A percentile compares a stretch with the other conserved stretches of the same genome.
Evolutionary conservation across 2,329 filamentous ascomycete species (phyloP).

Genomic region (Fusarium sambucinum): DNA sequence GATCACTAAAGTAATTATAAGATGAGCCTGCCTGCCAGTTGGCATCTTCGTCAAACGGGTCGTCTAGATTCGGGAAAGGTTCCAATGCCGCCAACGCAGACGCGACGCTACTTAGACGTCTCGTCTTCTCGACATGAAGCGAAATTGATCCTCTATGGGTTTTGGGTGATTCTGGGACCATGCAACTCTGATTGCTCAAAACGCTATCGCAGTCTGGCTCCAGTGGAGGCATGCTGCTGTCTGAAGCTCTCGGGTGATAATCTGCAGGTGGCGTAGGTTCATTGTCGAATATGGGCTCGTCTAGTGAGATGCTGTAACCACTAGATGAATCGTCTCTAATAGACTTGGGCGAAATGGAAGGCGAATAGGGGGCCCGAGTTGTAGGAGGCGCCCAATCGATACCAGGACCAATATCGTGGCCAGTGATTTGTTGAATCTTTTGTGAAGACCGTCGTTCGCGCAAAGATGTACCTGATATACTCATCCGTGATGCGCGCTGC

Average conservation of each 20-base stretch:
- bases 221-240: slow-evolving; percentile 43
- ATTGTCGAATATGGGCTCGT: slow-evolving; percentile 43
- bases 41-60: slow-evolving; percentile 30
- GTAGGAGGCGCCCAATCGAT: slow-evolving; percentile 35
- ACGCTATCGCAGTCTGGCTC: slow-evolving; percentile 45
- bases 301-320: slow-evolving; percentile 38
- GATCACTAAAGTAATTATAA: slow-evolving; percentile 50
- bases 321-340: slow-evolving; percentile 45
- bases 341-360: slow-evolving; percentile 34
- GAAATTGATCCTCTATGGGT: slow-evolving; percentile 23
- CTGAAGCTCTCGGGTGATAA: slow-evolving; percentile 37
- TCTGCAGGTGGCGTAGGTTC: slow-evolving; percentile 26
- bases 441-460: slow-evolving; percentile 49
- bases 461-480: slow-evolving; percentile 34
- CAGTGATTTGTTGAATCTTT: slow-evolving; percentile 59
- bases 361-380: slow-evolving; percentile 26
- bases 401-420: slow-evolving; percentile 52
- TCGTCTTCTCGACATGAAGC: slow-evolving; percentile 33
- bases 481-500: slow-evolving; percentile 38
- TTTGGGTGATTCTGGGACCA: slow-evolving; percentile 36
- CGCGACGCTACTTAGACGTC: slow-evolving; percentile 28
- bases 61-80: slow-evolving; percentile 12
- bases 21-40: slow-evolving; percentile 33
- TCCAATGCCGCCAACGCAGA: slow-evolving; percentile 18
- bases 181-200: slow-evolving; percentile 43